phyloP scores from a whole-genome alignment of 1,139 yeast species.

The Chernovozyma aurita region DNA sequence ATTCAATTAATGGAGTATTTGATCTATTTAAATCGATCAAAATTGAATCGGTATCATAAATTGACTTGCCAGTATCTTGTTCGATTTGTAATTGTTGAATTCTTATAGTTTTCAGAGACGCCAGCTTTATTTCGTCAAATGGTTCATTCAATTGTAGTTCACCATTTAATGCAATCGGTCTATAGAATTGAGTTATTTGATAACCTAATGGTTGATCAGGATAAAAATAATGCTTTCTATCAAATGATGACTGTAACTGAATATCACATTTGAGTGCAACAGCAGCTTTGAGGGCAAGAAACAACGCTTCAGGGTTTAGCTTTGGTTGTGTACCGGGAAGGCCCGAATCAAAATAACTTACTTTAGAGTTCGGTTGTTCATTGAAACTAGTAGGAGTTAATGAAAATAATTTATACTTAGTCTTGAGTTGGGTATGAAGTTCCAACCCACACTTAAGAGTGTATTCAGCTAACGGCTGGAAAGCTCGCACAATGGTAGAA shows the following conservation, averaged over 20 bases:
- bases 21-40: constrained; percentile 79
- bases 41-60: constrained; percentile 44
- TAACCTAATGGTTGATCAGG: constrained; percentile 97
- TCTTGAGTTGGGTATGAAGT: constrained; percentile 84
- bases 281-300: constrained; percentile 70
- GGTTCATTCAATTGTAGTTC: constrained; percentile 40
- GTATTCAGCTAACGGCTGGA: constrained; percentile 17
- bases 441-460: constrained; percentile 82
- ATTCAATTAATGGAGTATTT: constrained; percentile 81
- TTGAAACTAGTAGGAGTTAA: constrained; percentile 46
- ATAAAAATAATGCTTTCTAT: constrained; percentile 92
- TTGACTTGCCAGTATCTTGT: constrained; percentile 90
- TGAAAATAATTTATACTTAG: constrained; percentile 73
- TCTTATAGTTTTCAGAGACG: constrained; percentile 28
- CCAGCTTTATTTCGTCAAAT: constrained; percentile 47
- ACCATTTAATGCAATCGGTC: constrained; percentile 77
- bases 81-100: constrained; percentile 82
- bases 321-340: constrained; percentile 92
- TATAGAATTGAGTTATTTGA: constrained; percentile 87
- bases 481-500: not conserved
- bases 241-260: constrained; percentile 61
- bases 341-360: constrained; percentile 79
- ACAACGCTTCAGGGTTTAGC: constrained; percentile 71
- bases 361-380: constrained; percentile 60
- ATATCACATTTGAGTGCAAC: constrained; percentile 63